Conservation (phyloP, 768 basidiomycete species). For the Sarcodon sp. region DNA sequence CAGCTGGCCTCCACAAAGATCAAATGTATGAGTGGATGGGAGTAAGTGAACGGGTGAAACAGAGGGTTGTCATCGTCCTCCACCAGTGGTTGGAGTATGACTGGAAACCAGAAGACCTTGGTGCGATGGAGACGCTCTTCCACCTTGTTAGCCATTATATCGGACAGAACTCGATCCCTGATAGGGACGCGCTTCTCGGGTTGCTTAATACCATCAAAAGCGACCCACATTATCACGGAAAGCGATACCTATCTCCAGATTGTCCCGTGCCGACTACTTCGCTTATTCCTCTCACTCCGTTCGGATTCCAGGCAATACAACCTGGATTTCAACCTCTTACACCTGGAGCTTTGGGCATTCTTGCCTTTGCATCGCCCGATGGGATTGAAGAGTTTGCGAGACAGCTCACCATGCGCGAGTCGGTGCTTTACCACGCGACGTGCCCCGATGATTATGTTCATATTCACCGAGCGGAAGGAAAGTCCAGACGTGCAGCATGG, state of each 20-base stretch:
- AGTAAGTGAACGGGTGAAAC: neutral
- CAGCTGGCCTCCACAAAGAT: neutral
- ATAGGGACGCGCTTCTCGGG: neutral
- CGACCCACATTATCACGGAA: neutral
- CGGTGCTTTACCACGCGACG: conserved; percentile 25
- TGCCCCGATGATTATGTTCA: conserved; percentile 21
- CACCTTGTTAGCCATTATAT: neutral
- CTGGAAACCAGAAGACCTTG: neutral
- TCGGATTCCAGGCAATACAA: neutral
- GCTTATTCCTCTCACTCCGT: neutral
- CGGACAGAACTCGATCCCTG: neutral
- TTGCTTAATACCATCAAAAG: neutral
- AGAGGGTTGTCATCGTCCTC: neutral
- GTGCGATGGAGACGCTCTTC: neutral
- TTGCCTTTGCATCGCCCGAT: conserved; percentile 19
- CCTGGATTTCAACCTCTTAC: neutral
- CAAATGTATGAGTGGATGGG: neutral
- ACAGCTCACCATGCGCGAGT: conserved; percentile 36
- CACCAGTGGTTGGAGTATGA: neutral
- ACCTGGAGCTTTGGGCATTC: conserved; percentile 14
- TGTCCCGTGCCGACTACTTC: neutral
- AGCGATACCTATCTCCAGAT: neutral
- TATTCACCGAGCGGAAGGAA: neutral
- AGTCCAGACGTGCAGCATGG: no score
- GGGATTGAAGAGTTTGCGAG: conserved; percentile 31